A percentile compares a stretch with the other conserved stretches of the same genome.
Evolutionary conservation across 495 filamentous ascomycete genomes (phyloP).

Genomic region (Coniosporium apollinis): DNA sequence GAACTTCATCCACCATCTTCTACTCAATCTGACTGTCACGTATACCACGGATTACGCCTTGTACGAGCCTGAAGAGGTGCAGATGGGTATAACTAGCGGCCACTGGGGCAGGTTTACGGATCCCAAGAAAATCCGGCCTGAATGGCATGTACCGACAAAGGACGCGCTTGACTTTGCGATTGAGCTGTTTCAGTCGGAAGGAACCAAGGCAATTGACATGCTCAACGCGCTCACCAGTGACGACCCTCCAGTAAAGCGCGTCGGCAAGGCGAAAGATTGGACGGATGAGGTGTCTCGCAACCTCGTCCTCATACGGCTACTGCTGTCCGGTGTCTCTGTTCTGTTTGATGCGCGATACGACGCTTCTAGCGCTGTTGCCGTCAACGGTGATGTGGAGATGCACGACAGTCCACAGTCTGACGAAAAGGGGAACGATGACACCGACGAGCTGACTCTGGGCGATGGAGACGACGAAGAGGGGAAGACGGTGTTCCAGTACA

Average conservation of each 20-base stretch:
- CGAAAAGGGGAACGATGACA: constrained; percentile 33
- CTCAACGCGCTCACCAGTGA: constrained; percentile 62
- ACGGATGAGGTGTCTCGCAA: constrained; percentile 90
- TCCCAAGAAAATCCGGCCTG: constrained; percentile 59
- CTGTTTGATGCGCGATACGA: constrained; percentile 45
- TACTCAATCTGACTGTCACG: constrained; percentile 88
- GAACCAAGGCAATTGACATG: constrained; percentile 45
- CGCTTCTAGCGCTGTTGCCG: constrained; percentile 4
- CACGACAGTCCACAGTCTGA: constrained; percentile 16
- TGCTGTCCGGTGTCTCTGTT: constrained; percentile 72
- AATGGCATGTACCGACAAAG: constrained; percentile 72
- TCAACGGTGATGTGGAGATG: constrained; percentile 28
- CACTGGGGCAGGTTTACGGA: constrained; percentile 66
- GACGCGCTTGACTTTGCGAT: constrained; percentile 79
- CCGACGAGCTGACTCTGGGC: constrained; percentile 45
- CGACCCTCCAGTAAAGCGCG: constrained; percentile 70
- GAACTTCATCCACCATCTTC: constrained; percentile 94
- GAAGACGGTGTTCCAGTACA: constrained; percentile 66
- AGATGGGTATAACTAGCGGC: constrained; percentile 38
- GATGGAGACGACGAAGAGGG: constrained; percentile 71
- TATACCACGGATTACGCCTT: constrained; percentile 80
- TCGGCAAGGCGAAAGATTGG: constrained; percentile 95
- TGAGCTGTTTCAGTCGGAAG: constrained; percentile 68
- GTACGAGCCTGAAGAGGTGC: constrained; percentile 52
- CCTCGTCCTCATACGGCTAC: constrained; percentile 65